phyloP scores from a whole-genome alignment of 192 early-diverging fungal species.

The Backusella parvicylindrica region DNA sequence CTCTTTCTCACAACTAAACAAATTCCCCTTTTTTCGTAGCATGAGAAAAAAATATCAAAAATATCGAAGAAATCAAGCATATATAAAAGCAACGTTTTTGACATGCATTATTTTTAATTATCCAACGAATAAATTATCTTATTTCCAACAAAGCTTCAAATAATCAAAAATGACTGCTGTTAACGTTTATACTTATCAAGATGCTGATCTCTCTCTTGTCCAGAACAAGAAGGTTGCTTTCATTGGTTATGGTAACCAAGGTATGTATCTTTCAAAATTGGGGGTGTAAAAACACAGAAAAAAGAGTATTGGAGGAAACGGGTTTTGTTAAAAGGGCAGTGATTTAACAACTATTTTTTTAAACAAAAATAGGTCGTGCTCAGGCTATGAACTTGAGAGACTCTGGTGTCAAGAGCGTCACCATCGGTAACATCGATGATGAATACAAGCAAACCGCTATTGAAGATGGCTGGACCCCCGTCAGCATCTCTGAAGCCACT shows the following conservation, averaged over 20 bases:
- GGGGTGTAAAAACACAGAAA: too few relatives aligned
- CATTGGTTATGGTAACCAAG: slow-evolving; percentile 22
- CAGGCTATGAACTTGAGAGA: slow-evolving; percentile 19
- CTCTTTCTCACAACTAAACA: too few relatives aligned
- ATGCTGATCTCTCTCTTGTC: slow-evolving; percentile 21
- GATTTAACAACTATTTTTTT: background rate
- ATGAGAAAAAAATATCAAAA: slow-evolving; percentile 3
- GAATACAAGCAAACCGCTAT: slow-evolving; percentile 19
- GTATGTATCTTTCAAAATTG: slow-evolving; percentile 6
- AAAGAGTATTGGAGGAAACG: background rate
- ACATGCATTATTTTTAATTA: background rate
- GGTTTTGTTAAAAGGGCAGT: background rate
- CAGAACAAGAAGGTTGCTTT: slow-evolving; percentile 24
- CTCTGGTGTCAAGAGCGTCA: slow-evolving; percentile 14
- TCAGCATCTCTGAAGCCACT: slow-evolving; percentile 11
- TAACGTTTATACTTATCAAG: slow-evolving; percentile 5
- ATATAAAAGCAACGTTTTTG: background rate
- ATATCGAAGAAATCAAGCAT: background rate
- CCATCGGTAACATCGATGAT: slow-evolving; percentile 16
- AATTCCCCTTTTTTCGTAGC: background rate
- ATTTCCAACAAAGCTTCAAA: background rate
- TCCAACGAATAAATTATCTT: background rate
- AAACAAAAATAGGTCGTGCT: background rate
- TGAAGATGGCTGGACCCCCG: background rate
- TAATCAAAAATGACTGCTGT: background rate